Evolutionary conservation across 306 rosid species (phyloP).

Genomic region (Cajanus cajan): DNA sequence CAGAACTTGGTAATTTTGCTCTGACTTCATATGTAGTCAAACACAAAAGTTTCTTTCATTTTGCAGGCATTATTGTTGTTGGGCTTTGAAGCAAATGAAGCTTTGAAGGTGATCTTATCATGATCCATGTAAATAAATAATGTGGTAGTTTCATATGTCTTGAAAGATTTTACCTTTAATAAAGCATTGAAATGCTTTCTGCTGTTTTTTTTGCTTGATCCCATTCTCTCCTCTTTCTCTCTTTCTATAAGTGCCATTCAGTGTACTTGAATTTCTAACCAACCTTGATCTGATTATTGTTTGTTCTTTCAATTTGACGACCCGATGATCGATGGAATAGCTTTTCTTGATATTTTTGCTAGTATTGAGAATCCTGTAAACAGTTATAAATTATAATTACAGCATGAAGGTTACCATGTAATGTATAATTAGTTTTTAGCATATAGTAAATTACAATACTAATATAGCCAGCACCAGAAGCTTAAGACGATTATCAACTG

Average conservation of each 20-base stretch:
- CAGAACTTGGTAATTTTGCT: constrained; percentile 1
- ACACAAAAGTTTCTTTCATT: not conserved
- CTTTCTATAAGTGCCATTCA: not conserved
- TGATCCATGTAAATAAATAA: constrained; percentile 13
- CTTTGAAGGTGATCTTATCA: constrained; percentile 53
- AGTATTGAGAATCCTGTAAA: not conserved
- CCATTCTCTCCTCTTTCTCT: not conserved
- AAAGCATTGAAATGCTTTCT: not conserved
- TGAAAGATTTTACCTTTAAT: not conserved
- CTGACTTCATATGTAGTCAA: not conserved
- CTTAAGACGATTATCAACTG: constrained; percentile 4
- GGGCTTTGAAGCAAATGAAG: constrained; percentile 80
- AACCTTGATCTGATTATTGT: constrained; percentile 6
- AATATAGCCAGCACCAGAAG: not conserved
- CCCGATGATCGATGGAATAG: not conserved
- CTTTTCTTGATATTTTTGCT: not conserved
- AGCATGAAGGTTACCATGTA: not conserved
- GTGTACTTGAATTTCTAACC: not conserved
- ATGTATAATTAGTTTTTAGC: not conserved
- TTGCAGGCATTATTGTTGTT: constrained; percentile 75
- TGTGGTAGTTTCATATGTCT: not conserved
- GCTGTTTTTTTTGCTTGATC: constrained; percentile 15
- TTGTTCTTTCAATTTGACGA: constrained; percentile 14
- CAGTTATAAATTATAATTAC: constrained; percentile 7
- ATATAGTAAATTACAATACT: not conserved